phyloP scores from a whole-genome alignment of 2,329 filamentous ascomycete genomes.

The Stylonectria norvegica region DNA sequence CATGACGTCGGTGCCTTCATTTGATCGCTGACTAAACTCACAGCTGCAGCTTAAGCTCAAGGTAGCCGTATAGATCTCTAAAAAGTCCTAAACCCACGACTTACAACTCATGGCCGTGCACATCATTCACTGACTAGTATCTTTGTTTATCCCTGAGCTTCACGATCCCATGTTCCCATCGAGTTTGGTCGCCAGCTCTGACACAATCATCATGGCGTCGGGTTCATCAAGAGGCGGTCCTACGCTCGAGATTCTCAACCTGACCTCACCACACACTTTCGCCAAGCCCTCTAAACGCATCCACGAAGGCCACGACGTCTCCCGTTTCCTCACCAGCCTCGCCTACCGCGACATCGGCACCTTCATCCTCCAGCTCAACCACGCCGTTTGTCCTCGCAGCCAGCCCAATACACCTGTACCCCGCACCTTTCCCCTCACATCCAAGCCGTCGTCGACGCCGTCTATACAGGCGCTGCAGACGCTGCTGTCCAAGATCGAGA shows the following conservation, averaged over 20 bases:
- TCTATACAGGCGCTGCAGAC: slow-evolving; percentile 62
- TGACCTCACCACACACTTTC: slow-evolving; percentile 52
- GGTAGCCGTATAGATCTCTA: too few species aligned
- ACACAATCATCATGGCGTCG: slow-evolving; percentile 20
- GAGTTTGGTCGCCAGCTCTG: too few species aligned
- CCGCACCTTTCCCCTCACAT: slow-evolving; percentile 41
- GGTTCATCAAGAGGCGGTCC: slow-evolving; percentile 17
- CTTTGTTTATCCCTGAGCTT: too few species aligned
- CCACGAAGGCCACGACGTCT: slow-evolving; percentile 77
- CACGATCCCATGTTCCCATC: too few species aligned
- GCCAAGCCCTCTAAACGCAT: slow-evolving; percentile 73
- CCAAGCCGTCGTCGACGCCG: slow-evolving; percentile 41
- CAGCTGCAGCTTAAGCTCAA: too few species aligned
- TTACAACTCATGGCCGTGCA: too few species aligned
- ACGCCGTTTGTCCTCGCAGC: slow-evolving; percentile 71
- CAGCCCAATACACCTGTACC: slow-evolving; percentile 36
- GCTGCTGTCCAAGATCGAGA: slow-evolving; percentile 62
- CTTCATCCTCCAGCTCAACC: slow-evolving; percentile 88
- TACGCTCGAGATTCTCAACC: slow-evolving; percentile 48
- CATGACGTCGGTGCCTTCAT: too few species aligned
- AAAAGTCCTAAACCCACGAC: too few species aligned
- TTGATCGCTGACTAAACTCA: too few species aligned
- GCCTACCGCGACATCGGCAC: slow-evolving; percentile 85
- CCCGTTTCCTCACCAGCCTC: slow-evolving; percentile 71
- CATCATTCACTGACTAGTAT: too few species aligned